These are phyloP conservation scores for Myriosclerotinia duriaeana DNA, from an alignment of 2,329 filamentous ascomycete genomes.

Conservation along the genomic window DNA sequence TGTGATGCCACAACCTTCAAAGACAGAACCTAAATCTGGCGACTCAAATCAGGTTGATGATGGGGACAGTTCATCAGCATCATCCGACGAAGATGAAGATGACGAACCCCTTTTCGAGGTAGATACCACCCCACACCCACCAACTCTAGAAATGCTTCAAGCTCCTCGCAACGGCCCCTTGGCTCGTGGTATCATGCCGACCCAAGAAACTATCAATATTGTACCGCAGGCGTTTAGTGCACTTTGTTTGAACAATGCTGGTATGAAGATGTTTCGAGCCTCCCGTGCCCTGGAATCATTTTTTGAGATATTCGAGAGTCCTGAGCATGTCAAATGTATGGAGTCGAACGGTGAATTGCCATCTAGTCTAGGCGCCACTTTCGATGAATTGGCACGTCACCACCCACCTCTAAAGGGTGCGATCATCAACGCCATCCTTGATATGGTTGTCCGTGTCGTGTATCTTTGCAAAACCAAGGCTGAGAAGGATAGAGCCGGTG, in stretches of 20 bases:
- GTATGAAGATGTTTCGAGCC: constrained; percentile 81
- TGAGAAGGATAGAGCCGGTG: constrained; percentile 67
- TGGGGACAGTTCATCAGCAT: constrained; percentile 9
- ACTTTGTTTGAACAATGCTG: constrained; percentile 85
- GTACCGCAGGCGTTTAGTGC: constrained; percentile 88
- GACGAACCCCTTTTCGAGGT: constrained; percentile 40
- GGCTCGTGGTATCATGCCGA: constrained; percentile 77
- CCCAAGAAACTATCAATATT: constrained; percentile 81
- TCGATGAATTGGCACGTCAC: constrained; percentile 92
- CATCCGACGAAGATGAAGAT: constrained; percentile 39
- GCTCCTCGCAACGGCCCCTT: constrained; percentile 47
- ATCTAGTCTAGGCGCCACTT: constrained; percentile 73
- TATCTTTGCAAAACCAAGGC: constrained; percentile 72
- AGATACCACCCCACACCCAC: constrained; percentile 52
- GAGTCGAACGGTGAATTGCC: constrained; percentile 71
- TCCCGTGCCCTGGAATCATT: constrained; percentile 83
- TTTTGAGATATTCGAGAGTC: constrained; percentile 95
- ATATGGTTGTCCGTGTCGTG: constrained; percentile 82
- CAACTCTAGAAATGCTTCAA: constrained; percentile 51
- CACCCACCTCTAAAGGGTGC: constrained; percentile 79
- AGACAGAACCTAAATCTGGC: constrained; percentile 26
- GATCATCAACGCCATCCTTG: constrained; percentile 81
- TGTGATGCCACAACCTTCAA: constrained; percentile 39
- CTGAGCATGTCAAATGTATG: constrained; percentile 82
- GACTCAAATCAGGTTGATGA: constrained; percentile 16